Evolutionary conservation across 2,329 filamentous ascomycete genomes (phyloP).

Genomic region (Cadophora gregata): DNA sequence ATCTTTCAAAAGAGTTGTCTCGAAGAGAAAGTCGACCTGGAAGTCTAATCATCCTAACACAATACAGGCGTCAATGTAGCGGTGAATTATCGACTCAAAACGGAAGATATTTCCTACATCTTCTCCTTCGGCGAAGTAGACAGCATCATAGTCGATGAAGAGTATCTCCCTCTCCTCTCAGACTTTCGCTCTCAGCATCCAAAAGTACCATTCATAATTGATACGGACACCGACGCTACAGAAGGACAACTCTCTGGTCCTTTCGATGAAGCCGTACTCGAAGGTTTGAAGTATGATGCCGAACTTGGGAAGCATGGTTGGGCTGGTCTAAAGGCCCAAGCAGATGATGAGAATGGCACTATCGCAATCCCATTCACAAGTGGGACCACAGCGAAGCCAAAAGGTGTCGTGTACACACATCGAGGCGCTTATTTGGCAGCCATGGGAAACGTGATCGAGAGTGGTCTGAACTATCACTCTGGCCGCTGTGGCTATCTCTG

Average conservation of each 20-base stretch:
- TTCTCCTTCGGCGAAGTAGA: conserved; percentile 89
- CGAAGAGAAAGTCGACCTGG: neutral
- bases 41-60: neutral
- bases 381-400: conserved; percentile 88
- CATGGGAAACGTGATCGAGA: conserved; percentile 86
- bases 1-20: no score
- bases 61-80: conserved; percentile 69
- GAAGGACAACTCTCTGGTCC: conserved; percentile 77
- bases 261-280: conserved; percentile 82
- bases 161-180: conserved; percentile 75
- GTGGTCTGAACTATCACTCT: conserved; percentile 74
- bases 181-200: conserved; percentile 66
- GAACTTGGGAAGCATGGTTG: conserved; percentile 74
- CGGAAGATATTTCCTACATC: conserved; percentile 88
- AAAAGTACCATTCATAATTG: conserved; percentile 74
- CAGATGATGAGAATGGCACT: conserved; percentile 75
- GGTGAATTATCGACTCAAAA: conserved; percentile 77
- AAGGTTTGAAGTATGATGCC: conserved; percentile 76
- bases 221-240: conserved; percentile 79
- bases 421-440: conserved; percentile 85
- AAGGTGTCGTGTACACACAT: conserved; percentile 93
- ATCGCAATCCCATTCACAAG: conserved; percentile 93
- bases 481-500: conserved; percentile 84
- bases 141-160: conserved; percentile 82
- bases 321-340: conserved; percentile 73